These are phyloP conservation scores for Lecanicillium sp. DNA, from an alignment of 2,329 filamentous ascomycete species.

Conservation along the genomic window DNA sequence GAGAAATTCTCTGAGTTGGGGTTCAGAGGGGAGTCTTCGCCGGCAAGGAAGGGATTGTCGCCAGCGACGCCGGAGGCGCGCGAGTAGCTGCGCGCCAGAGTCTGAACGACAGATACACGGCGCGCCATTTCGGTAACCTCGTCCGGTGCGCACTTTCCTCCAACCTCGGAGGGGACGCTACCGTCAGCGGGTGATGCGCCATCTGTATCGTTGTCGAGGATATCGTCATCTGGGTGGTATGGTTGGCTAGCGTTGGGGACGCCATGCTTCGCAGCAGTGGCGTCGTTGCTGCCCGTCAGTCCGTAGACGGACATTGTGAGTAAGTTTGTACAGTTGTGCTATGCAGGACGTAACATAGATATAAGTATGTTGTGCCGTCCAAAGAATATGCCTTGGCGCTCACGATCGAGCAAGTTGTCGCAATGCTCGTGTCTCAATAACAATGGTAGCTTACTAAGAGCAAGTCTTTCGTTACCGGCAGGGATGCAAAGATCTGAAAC, in stretches of 20 bases:
- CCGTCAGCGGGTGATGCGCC: conserved; percentile 33
- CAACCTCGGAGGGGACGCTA: conserved; percentile 17
- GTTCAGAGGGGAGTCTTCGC: conserved; percentile 41
- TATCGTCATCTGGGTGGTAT: conserved; percentile 20
- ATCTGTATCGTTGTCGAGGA: conserved; percentile 23
- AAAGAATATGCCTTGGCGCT: no score
- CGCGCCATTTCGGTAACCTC: conserved; percentile 38
- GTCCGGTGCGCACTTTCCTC: conserved; percentile 26
- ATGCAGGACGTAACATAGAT: no score
- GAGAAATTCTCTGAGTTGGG: conserved; percentile 43
- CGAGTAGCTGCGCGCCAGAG: conserved; percentile 46
- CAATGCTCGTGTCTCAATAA: no score
- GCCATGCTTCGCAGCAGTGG: conserved; percentile 38
- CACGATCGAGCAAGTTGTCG: no score
- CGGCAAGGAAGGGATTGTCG: conserved; percentile 43
- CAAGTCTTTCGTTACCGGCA: no score
- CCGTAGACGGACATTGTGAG: conserved; percentile 35
- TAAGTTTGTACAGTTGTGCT: background rate
- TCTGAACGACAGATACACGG: conserved; percentile 42
- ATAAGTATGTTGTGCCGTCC: no score
- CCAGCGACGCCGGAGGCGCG: conserved; percentile 31
- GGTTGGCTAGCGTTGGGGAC: conserved; percentile 27
- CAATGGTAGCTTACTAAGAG: no score
- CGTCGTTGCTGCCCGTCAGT: conserved; percentile 44
- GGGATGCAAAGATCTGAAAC: no score